These are phyloP conservation scores for Rhizoctonia solani DNA, from an alignment of 1,284 basidiomycete species.

Conservation along the genomic window DNA sequence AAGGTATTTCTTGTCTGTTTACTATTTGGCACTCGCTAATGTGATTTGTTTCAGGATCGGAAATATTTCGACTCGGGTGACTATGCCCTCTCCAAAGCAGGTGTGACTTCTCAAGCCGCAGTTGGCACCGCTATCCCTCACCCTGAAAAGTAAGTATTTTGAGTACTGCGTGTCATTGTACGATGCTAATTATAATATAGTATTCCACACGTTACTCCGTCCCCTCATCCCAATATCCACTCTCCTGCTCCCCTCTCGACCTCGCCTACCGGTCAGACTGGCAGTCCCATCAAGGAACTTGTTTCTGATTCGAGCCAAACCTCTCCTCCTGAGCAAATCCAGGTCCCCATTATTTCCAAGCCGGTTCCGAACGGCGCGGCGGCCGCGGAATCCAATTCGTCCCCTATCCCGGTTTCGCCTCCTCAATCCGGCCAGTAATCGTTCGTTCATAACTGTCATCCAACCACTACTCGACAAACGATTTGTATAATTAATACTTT, in stretches of 20 bases:
- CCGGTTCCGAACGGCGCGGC: neutral
- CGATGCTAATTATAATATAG: neutral
- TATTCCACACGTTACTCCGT: slow-evolving; percentile 21
- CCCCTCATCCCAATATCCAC: slow-evolving; percentile 15
- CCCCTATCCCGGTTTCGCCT: neutral
- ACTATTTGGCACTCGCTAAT: neutral
- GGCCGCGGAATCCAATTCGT: neutral
- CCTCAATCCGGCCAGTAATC: slow-evolving; percentile 6
- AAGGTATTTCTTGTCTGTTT: slow-evolving; percentile 60
- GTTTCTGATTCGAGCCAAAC: neutral
- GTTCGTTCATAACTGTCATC: neutral
- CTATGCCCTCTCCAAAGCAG: slow-evolving; percentile 94
- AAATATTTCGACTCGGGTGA: slow-evolving; percentile 99
- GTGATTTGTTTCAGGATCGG: slow-evolving; percentile 67
- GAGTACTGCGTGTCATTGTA: too few relatives aligned
- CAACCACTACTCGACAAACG: slow-evolving; percentile 5
- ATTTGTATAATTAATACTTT: slow-evolving; percentile 26
- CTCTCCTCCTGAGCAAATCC: neutral
- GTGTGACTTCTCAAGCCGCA: slow-evolving; percentile 81
- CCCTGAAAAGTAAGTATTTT: slow-evolving; percentile 81
- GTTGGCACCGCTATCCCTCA: slow-evolving; percentile 95
- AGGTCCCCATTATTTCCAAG: slow-evolving; percentile 11
- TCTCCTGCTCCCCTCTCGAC: slow-evolving; percentile 21
- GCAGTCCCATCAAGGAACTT: slow-evolving; percentile 23
- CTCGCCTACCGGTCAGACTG: slow-evolving; percentile 20